A percentile compares a stretch with the other conserved stretches of the same genome.
Evolutionary conservation across 495 filamentous ascomycete genomes (phyloP).

Genomic region (Daldinia grandis): DNA sequence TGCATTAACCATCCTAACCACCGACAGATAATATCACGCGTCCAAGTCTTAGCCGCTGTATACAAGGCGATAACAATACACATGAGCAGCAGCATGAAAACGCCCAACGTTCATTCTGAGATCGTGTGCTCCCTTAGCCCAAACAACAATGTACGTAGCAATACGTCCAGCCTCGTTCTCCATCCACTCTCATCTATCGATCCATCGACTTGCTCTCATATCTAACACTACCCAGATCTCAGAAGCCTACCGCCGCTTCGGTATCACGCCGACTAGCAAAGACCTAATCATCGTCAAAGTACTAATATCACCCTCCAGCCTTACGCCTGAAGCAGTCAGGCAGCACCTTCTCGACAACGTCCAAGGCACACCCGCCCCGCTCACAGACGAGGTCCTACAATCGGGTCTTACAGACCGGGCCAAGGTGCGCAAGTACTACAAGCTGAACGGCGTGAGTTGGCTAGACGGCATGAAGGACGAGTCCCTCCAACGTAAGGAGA

Average conservation of each 20-base stretch:
- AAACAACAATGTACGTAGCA: constrained; percentile 78
- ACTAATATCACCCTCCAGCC: constrained; percentile 34
- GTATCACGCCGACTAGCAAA: constrained; percentile 74
- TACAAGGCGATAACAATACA: constrained; percentile 79
- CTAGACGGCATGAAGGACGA: constrained; percentile 49
- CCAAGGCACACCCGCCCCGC: constrained; percentile 66
- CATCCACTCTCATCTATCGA: too few relatives aligned
- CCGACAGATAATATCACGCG: constrained; percentile 66
- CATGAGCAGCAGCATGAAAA: constrained; percentile 67
- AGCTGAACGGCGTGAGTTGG: constrained; percentile 66
- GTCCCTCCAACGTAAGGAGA: constrained; percentile 53
- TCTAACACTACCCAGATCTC: constrained; percentile 69
- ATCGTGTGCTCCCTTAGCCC: constrained; percentile 83
- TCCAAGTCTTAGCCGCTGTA: constrained; percentile 77
- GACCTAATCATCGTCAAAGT: constrained; percentile 82
- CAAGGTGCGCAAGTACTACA: constrained; percentile 84
- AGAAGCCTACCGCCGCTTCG: constrained; percentile 88
- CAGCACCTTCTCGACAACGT: constrained; percentile 69
- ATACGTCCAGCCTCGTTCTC: neutral
- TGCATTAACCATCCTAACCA: neutral
- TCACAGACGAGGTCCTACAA: constrained; percentile 69
- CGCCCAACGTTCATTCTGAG: constrained; percentile 91
- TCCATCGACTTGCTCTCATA: too few relatives aligned
- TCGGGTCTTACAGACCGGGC: constrained; percentile 66
- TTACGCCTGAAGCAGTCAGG: constrained; percentile 63